Evolutionary conservation across 1,139 yeast genomes (phyloP), one percentile per base, ranked within the genome.

Genomic region (Scheffersomyces stambukii): DNA sequence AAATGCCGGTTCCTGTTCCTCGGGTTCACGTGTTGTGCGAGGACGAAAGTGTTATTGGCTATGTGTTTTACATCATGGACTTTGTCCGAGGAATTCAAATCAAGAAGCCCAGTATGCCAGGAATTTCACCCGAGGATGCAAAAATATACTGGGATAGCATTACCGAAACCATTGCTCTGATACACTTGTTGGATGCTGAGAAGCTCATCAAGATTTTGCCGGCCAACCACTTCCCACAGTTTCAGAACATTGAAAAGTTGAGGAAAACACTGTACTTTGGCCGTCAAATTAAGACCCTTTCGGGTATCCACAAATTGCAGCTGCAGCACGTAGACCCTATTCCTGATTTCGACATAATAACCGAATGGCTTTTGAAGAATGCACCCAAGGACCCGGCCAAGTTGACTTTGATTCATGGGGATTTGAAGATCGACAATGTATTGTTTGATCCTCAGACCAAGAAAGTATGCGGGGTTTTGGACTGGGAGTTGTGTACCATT

Each of bases 401-500:
- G 6, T 57, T 65, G 27, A 54, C 71, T 2, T 62, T 78, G 40
- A 75, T 77, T 23, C 85, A 78, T 42, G 85, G 85, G 1, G 85
- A 78, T 50, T 78, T 73, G 57, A 78, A 78, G 45, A 75, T 78
- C 25, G 85, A 78, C 48, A 78, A 78, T 43, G 46, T 78, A 19
- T 57, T 78, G 7, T 77, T 73, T 45, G 74, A 75, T 40, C 70
- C 72, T 6, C 54, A 64, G 1, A 64, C 68, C 26, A 67, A 70
- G 13, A 50, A 54, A 26, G 77, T 77, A 4, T 54, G 70, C 31
- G 82, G 82, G 0, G 74, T 78, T 1, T 57, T 78, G 28, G 84
- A 78, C 47, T 78, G 84, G 84, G 85, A 78, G 45, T 59, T 78
- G 21, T 76, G 83, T 42, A 78, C 84, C 0, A 62, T 75, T 38